Evolutionary conservation across 495 filamentous ascomycete species (phyloP).

Genomic region (Penicillium egyptiacum): DNA sequence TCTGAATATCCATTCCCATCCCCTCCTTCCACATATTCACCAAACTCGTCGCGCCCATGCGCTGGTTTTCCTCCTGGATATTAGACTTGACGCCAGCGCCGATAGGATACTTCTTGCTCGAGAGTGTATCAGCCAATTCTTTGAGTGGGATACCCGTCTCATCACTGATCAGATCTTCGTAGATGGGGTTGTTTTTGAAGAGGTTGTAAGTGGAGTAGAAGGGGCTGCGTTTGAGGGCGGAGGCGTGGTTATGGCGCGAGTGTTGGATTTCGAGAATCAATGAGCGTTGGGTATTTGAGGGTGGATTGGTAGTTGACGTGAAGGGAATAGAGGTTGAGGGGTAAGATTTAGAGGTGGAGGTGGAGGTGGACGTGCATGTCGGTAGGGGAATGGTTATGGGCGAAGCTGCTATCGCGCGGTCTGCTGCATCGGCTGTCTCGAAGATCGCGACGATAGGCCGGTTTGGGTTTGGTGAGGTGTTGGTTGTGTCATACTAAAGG

Average conservation of each 20-base stretch:
- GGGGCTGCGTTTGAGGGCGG: slow-evolving; percentile 31
- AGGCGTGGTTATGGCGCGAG: slow-evolving; percentile 31
- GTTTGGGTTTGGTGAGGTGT: slow-evolving; percentile 15
- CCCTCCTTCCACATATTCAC: slow-evolving; percentile 31
- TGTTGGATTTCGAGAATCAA: slow-evolving; percentile 30
- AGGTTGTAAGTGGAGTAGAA: slow-evolving; percentile 28
- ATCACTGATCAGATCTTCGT: slow-evolving; percentile 27
- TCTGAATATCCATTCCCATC: slow-evolving; percentile 9
- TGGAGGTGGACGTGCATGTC: background rate
- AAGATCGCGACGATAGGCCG: slow-evolving; percentile 36
- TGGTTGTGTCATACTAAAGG: slow-evolving; percentile 19
- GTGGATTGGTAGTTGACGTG: slow-evolving; percentile 2
- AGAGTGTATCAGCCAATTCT: slow-evolving; percentile 33
- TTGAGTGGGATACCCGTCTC: slow-evolving; percentile 29
- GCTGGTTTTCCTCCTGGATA: slow-evolving; percentile 18
- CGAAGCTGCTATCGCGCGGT: slow-evolving; percentile 35
- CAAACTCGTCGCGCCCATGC: slow-evolving; percentile 27
- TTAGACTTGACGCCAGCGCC: slow-evolving; percentile 16
- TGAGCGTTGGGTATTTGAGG: slow-evolving; percentile 1
- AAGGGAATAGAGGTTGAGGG: slow-evolving; percentile 4
- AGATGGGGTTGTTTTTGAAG: slow-evolving; percentile 17
- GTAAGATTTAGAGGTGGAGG: background rate
- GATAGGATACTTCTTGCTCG: slow-evolving; percentile 23
- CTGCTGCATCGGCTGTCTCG: slow-evolving; percentile 35
- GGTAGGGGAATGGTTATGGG: slow-evolving; percentile 28